phyloP scores from a whole-genome alignment of 257 asterid species.

The Nicotiana noctiflora region DNA sequence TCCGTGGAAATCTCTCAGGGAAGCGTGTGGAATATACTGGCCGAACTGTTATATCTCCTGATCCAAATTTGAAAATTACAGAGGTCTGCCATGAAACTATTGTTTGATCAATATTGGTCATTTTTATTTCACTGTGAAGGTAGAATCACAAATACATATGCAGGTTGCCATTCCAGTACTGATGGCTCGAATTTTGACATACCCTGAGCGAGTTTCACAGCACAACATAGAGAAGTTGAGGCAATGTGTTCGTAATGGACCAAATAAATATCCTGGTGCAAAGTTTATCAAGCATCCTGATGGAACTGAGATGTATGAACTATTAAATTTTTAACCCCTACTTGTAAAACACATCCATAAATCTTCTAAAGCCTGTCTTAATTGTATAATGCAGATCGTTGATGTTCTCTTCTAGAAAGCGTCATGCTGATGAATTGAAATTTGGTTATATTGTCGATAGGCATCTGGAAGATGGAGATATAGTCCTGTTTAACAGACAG shows the following conservation, averaged over 20 bases:
- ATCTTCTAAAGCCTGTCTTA: background rate
- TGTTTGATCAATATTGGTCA: background rate
- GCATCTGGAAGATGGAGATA: conserved; percentile 91
- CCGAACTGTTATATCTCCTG: conserved; percentile 96
- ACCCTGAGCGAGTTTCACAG: conserved; percentile 87
- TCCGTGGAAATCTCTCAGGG: conserved; percentile 87
- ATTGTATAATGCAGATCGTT: conserved; percentile 40
- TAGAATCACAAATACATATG: background rate
- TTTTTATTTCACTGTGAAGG: conserved; percentile 2
- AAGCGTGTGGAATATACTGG: conserved; percentile 97
- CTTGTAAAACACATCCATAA: background rate
- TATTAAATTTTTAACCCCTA: background rate
- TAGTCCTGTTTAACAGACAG: conserved; percentile 79
- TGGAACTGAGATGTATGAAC: conserved; percentile 73
- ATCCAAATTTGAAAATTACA: conserved; percentile 80
- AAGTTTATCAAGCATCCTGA: conserved; percentile 62
- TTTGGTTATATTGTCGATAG: conserved; percentile 78
- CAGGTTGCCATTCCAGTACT: conserved; percentile 89
- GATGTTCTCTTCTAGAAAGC: conserved; percentile 44
- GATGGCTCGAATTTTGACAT: conserved; percentile 80
- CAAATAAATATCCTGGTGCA: conserved; percentile 91
- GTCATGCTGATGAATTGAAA: conserved; percentile 70
- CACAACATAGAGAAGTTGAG: conserved; percentile 89
- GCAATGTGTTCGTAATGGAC: conserved; percentile 92
- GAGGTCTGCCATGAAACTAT: conserved; percentile 46